phyloP scores from a whole-genome alignment of 768 basidiomycete species.

The Trametes villosa region DNA sequence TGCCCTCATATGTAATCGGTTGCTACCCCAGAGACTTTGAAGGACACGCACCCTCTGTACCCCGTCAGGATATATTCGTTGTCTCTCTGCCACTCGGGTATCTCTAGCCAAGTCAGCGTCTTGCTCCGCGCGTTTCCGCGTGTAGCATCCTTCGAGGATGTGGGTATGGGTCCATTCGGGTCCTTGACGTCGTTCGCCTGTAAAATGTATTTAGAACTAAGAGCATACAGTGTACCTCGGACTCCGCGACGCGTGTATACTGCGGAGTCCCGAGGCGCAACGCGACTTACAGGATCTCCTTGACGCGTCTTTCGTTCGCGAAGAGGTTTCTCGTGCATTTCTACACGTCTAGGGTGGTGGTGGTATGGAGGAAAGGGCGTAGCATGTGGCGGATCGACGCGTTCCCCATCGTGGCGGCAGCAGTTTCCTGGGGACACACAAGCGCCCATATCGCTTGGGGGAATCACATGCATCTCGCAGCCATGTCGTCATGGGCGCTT shows the following conservation, averaged over 20 bases:
- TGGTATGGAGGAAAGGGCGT: neutral
- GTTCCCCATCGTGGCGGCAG: neutral
- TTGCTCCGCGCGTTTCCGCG: neutral
- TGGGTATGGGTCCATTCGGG: slow-evolving; percentile 2
- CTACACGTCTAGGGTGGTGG: neutral
- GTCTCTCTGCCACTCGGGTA: slow-evolving; percentile 72
- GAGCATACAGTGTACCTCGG: too few species aligned
- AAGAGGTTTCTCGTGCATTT: neutral
- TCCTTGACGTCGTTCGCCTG: slow-evolving; percentile 16
- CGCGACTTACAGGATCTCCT: neutral
- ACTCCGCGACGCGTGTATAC: neutral
- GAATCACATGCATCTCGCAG: slow-evolving; percentile 5
- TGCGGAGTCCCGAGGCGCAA: neutral
- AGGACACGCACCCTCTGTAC: slow-evolving; percentile 62
- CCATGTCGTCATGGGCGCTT: too few species aligned
- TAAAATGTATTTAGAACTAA: neutral
- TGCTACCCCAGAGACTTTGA: too few species aligned
- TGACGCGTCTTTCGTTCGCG: neutral
- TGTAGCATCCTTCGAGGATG: neutral
- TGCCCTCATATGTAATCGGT: neutral
- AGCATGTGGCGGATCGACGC: neutral
- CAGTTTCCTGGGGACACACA: slow-evolving; percentile 6
- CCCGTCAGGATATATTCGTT: slow-evolving; percentile 75
- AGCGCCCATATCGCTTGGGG: slow-evolving; percentile 6
- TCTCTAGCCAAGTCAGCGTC: slow-evolving; percentile 57